Base-by-base conservation (phyloP, 202 grass and related monocot species). In the Bolboschoenoplectus hybrid region DNA sequence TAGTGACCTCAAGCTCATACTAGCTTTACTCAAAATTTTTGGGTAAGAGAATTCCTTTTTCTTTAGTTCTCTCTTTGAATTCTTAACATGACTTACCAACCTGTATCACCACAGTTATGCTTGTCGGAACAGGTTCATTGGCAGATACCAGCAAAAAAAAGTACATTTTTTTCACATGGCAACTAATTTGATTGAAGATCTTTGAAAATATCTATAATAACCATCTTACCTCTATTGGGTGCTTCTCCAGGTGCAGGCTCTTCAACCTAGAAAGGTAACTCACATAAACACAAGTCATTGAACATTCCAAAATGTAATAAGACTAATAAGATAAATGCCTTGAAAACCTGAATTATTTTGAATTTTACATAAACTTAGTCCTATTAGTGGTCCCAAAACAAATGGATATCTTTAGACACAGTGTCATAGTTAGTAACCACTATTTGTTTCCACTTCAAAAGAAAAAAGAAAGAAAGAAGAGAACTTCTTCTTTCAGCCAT, bases 201-300 rank as follows among this genome's bases (percentile, higher is more conserved):
- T 10, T 64, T 35, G 12, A 9, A 82, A 81, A 50, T 46, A 82
- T 47, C 38, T 47, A 82, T 50, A 49, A 66, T 66, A 84, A 8
- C 6, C 40, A 67, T 84, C 81, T 67, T 68, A 84, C 82, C 64
- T 84, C 65, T 84, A 35, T 84, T 84, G 19, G 45, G 64, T 19
- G 45, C 82, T 84, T 84, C 63, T 68, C 82, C 82, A 53, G 63
- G 63, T 51, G 64, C 63, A 71, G 46, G 63, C 44, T 69, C 63
- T 40, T 84, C 80, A 67, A 67, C 80, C 80, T 64, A 36, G 41
- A 66, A 82, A 74, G 34, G 35, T 19, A 47, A 68, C n/a, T 52
- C 64, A 20, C 5, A 70, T 16, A 83, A 39, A 83, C 5, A 40
- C 38, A 81, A 35, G 7, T 32, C 7, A 64, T 16, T 43, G 60